A percentile compares a stretch with the other conserved stretches of the same genome.
Evolutionary conservation across 148 eudicot genomes (phyloP).

Genomic region (Vaccinium darrowii): DNA sequence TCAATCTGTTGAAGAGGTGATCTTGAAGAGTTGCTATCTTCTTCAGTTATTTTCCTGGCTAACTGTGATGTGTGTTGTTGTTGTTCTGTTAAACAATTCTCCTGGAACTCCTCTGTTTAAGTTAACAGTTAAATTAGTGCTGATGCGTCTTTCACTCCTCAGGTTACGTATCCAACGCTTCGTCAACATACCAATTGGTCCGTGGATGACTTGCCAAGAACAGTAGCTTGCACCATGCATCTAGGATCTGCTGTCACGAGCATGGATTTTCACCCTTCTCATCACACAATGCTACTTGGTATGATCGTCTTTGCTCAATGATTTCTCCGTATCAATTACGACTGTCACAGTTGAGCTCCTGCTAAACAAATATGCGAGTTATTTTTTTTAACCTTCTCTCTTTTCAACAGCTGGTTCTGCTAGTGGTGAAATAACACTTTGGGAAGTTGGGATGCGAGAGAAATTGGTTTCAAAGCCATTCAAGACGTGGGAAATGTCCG

Average conservation of each 20-base stretch:
- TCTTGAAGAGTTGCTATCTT: constrained; percentile 15
- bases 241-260: constrained; percentile 77
- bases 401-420: constrained; percentile 52
- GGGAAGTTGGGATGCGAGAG: constrained; percentile 70
- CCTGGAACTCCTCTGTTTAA: background rate
- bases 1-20: constrained; percentile 84
- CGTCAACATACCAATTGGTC: constrained; percentile 74
- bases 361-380: background rate
- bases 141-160: constrained; percentile 5
- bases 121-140: background rate
- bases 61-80: background rate
- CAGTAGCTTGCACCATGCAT: constrained; percentile 69
- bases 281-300: constrained; percentile 76
- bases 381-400: constrained; percentile 3
- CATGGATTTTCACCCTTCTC: constrained; percentile 94
- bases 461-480: constrained; percentile 69
- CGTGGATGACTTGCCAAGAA: constrained; percentile 80
- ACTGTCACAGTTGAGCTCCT: constrained; percentile 8
- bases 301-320: constrained; percentile 19
- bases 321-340: background rate
- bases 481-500: constrained; percentile 64
- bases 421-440: constrained; percentile 70
- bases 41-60: background rate
- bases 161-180: constrained; percentile 79
- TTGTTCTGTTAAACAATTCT: background rate